A percentile compares a stretch with the other conserved stretches of the same genome.
Conservation (phyloP, 1,139 yeast genomes). For the Magnusiomyces tetraspermus region DNA sequence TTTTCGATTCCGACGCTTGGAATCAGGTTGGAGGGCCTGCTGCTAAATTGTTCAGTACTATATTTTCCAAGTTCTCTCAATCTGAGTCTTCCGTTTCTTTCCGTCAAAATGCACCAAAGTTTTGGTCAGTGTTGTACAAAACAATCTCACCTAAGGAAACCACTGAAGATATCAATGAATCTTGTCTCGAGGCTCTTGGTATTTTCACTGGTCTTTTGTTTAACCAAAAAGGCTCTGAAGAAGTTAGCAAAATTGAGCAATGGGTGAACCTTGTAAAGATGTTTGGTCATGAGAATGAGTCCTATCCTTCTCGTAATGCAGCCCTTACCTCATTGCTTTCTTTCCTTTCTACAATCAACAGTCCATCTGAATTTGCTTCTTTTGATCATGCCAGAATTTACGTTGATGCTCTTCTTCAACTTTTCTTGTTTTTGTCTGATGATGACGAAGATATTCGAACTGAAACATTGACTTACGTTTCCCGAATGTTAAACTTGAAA, state of each 20-base stretch:
- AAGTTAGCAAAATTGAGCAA: slow-evolving; percentile 14
- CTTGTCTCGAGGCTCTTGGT: slow-evolving; percentile 45
- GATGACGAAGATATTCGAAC: slow-evolving; percentile 42
- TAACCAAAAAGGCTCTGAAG: slow-evolving; percentile 10
- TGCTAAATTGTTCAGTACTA: slow-evolving; percentile 33
- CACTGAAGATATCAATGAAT: slow-evolving; percentile 41
- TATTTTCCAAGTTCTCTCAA: slow-evolving; percentile 29
- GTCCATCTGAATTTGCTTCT: slow-evolving; percentile 9
- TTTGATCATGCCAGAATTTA: background rate
- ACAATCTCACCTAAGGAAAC: slow-evolving; percentile 23
- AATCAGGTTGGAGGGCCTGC: slow-evolving; percentile 39
- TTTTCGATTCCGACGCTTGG: slow-evolving; percentile 31
- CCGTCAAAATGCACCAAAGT: slow-evolving; percentile 11
- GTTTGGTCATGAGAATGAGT: slow-evolving; percentile 37
- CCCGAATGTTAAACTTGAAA: slow-evolving; percentile 19
- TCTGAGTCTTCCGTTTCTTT: slow-evolving; percentile 10
- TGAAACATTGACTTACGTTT: slow-evolving; percentile 19
- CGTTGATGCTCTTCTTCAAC: slow-evolving; percentile 22
- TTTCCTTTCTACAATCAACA: slow-evolving; percentile 16
- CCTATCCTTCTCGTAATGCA: slow-evolving; percentile 41
- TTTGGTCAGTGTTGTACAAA: slow-evolving; percentile 24
- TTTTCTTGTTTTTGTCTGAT: slow-evolving; percentile 43
- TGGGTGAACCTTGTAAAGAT: slow-evolving; percentile 32
- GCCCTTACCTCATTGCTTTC: slow-evolving; percentile 40
- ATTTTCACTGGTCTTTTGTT: slow-evolving; percentile 29